Evolutionary conservation across 2,329 filamentous ascomycete species (phyloP).

Genomic region (Alternaria sp.): DNA sequence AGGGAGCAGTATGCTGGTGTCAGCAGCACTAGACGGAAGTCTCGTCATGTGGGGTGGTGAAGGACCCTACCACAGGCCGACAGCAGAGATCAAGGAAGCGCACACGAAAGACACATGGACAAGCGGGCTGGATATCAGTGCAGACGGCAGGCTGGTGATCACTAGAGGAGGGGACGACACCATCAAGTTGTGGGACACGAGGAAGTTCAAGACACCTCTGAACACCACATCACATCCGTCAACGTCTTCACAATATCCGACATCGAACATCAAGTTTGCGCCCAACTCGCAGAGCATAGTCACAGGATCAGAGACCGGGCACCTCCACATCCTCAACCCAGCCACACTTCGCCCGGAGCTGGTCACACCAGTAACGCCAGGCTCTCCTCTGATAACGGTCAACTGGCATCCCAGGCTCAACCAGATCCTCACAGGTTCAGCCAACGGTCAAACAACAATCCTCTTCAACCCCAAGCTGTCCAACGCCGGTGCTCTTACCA

Average conservation of each 20-base stretch:
- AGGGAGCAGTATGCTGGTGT: slow-evolving; percentile 78
- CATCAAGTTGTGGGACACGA: slow-evolving; percentile 96
- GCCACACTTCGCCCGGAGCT: slow-evolving; percentile 86
- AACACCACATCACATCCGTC: slow-evolving; percentile 80
- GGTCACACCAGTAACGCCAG: slow-evolving; percentile 86
- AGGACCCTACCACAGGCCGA: slow-evolving; percentile 81
- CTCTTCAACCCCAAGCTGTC: slow-evolving; percentile 91
- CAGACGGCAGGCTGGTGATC: slow-evolving; percentile 87
- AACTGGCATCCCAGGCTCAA: slow-evolving; percentile 95
- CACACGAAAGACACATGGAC: slow-evolving; percentile 88
- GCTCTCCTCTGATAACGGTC: slow-evolving; percentile 80
- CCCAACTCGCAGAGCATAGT: slow-evolving; percentile 84
- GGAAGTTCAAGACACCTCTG: slow-evolving; percentile 91
- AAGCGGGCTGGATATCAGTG: slow-evolving; percentile 86
- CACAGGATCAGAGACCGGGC: slow-evolving; percentile 83
- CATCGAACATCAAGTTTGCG: slow-evolving; percentile 87
- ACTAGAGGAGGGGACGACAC: slow-evolving; percentile 89
- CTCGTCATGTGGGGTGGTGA: slow-evolving; percentile 92
- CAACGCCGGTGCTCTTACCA: slow-evolving; percentile 77
- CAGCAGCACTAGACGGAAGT: slow-evolving; percentile 85
- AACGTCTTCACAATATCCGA: slow-evolving; percentile 82
- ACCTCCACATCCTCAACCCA: slow-evolving; percentile 91
- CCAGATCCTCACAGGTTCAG: slow-evolving; percentile 92
- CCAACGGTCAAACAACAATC: slow-evolving; percentile 86
- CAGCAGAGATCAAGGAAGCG: slow-evolving; percentile 82